Base-by-base conservation (phyloP, 805 yeast species). In the Candida endomychidarum region DNA sequence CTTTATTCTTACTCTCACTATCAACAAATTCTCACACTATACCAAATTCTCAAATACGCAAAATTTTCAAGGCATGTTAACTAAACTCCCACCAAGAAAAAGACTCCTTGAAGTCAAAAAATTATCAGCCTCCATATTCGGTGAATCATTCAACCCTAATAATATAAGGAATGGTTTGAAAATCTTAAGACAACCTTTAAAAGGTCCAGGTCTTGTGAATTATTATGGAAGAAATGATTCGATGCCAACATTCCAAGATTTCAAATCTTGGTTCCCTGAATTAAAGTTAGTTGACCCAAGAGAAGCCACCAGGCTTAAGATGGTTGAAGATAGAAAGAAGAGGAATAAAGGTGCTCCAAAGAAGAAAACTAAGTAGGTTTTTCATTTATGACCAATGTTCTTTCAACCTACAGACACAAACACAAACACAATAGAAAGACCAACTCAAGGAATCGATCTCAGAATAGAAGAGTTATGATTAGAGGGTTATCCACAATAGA, bases 281-380 rank as follows among this genome's bases (percentile, higher is more conserved):
- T 60, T 69, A 45, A 67, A 69, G 38, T 74, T 86, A 48, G 72
- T 74, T 5, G 83, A 84, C 50, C 84, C 83, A 40, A 78, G 77
- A 45, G 95, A 86, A 58, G 77, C 73, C 30, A 80, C 82, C 61
- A 74, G 95, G 62, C 55, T 83, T 46, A 74, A 69, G 43, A 80
- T 80, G 78, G 80, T 79, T 16, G 78, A 55, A 23, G 70, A 65
- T 41, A 74, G 86, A 63, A 85, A 81, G 72, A 81, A 84, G 75
- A 84, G 93, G 78, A 90, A 87, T 63, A 86, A 86, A 64, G 90
- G 91, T 61, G 88, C 93, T 9, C 95, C 93, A 52, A 78, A 81
- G 71, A 86, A 86, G 72, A 78, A 75, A 28, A 24, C 50, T 50
- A 50, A 32, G 20, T 40, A 12, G 47, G 21, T 7, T 50, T 38